Percentiles rank a stretch among this genome's conserved stretches.
Evolutionary conservation across 2,329 filamentous ascomycete genomes (phyloP).

Genomic region (Pseudogymnoascus sp.): DNA sequence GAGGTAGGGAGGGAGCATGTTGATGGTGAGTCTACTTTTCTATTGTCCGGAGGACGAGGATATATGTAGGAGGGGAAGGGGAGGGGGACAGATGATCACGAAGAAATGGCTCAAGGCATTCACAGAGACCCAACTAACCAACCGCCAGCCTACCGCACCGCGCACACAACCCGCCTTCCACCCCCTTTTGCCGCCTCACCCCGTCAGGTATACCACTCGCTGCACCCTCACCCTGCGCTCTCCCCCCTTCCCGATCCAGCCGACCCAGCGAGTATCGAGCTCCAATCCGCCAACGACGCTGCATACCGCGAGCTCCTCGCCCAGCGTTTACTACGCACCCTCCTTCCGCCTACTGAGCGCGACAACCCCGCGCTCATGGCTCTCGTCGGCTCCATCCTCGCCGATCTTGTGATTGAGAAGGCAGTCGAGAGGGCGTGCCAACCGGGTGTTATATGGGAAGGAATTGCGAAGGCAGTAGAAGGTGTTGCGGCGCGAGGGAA

Average conservation of each 20-base stretch:
- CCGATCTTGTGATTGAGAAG: constrained; percentile 82
- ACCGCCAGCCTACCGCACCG: constrained; percentile 60
- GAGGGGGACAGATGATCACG: not conserved
- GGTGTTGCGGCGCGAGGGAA: constrained; percentile 32
- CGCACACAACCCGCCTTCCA: constrained; percentile 49
- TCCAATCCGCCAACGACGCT: constrained; percentile 69
- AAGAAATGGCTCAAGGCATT: not conserved
- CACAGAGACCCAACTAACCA: not conserved
- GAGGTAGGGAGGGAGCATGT: constrained; percentile 74
- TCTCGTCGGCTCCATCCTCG: constrained; percentile 78
- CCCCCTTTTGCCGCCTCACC: constrained; percentile 53
- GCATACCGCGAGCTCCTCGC: constrained; percentile 84
- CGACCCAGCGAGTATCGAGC: constrained; percentile 37
- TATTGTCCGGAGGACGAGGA: not conserved
- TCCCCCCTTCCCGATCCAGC: constrained; percentile 60
- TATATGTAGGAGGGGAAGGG: not conserved
- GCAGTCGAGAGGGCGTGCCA: constrained; percentile 73
- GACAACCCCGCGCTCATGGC: constrained; percentile 78
- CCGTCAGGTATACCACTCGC: constrained; percentile 70
- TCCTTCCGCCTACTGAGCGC: constrained; percentile 87
- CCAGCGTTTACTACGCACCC: constrained; percentile 68
- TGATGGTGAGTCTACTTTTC: constrained; percentile 49
- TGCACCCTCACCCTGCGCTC: constrained; percentile 73
- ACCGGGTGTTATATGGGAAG: constrained; percentile 83
- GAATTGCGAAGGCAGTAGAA: constrained; percentile 62